These are phyloP conservation scores for Eimeria necatrix DNA, from an alignment of 169 alveolate genomes.

Conservation along the genomic window DNA sequence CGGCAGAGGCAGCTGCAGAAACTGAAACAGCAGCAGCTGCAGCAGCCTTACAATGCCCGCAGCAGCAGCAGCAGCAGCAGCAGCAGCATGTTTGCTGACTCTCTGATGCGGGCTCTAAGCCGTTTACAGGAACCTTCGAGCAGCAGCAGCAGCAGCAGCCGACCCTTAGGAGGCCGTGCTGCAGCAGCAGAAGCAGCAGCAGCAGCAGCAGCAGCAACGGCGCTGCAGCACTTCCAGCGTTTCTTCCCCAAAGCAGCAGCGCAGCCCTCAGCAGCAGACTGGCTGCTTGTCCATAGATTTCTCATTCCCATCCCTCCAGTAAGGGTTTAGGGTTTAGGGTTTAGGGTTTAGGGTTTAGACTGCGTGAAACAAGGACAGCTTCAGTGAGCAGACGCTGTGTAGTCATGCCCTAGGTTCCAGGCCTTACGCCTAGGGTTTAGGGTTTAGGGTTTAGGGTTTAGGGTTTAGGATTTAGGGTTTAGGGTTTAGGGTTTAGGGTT, in stretches of 20 bases:
- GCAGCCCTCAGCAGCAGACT: conserved; percentile 4
- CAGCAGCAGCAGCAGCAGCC: conserved; percentile 26
- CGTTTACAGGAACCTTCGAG: background rate
- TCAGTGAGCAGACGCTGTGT: too few species aligned
- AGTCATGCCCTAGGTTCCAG: too few species aligned
- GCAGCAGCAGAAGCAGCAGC: conserved; percentile 31
- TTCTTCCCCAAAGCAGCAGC: background rate
- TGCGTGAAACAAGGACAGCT: too few species aligned
- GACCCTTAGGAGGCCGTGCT: background rate
- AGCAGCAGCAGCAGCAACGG: background rate
- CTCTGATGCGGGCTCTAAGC: background rate
- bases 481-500: background rate
- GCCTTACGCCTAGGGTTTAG: background rate
- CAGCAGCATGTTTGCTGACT: background rate
- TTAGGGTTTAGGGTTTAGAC: too few species aligned
- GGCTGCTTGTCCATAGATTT: background rate
- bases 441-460: background rate
- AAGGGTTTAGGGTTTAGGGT: conserved; percentile 1
- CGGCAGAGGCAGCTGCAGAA: background rate
- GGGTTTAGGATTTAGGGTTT: background rate
- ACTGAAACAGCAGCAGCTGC: conserved; percentile 7
- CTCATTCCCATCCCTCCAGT: background rate
- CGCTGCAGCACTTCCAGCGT: background rate
- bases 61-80: conserved; percentile 41
- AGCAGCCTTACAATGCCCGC: background rate